These are phyloP conservation scores for Juncus inflexus DNA, from an alignment of 176 grass and related monocot species.

Conservation along the genomic window DNA sequence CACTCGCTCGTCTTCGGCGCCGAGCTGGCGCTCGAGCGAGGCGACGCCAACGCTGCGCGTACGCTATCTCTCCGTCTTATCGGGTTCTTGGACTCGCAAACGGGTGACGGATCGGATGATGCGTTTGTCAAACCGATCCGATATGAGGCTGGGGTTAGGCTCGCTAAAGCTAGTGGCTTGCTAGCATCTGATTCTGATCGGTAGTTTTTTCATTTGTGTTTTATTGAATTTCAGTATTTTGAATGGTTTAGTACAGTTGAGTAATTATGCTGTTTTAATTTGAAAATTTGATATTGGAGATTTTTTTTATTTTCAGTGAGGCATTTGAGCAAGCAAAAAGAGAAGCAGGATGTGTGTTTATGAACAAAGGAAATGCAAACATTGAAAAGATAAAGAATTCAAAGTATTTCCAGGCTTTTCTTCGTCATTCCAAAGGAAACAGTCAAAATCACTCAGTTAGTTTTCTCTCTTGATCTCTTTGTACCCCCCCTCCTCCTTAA, in stretches of 20 bases:
- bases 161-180: slow-evolving; percentile 45
- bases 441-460: slow-evolving; percentile 45
- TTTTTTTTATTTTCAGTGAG: slow-evolving; percentile 37
- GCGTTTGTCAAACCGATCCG: slow-evolving; percentile 56
- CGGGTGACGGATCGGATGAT: neutral
- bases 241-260: neutral
- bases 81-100: slow-evolving; percentile 72
- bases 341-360: slow-evolving; percentile 51
- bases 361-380: slow-evolving; percentile 45
- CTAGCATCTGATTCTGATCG: slow-evolving; percentile 56
- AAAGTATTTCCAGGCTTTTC: slow-evolving; percentile 57
- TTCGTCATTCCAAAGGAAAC: slow-evolving; percentile 46
- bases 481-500: no score
- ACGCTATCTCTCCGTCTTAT: slow-evolving; percentile 74
- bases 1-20: slow-evolving; percentile 76
- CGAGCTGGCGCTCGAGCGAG: slow-evolving; percentile 54
- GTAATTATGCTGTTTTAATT: slow-evolving; percentile 13
- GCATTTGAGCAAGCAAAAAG: slow-evolving; percentile 67
- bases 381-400: slow-evolving; percentile 73
- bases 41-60: slow-evolving; percentile 48
- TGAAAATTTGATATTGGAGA: slow-evolving; percentile 21
- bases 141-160: slow-evolving; percentile 36
- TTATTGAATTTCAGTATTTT: neutral
- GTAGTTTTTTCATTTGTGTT: slow-evolving; percentile 32
- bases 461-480: neutral